Base-by-base conservation (phyloP, 768 basidiomycete species). In the Rhizopogon rudus region DNA sequence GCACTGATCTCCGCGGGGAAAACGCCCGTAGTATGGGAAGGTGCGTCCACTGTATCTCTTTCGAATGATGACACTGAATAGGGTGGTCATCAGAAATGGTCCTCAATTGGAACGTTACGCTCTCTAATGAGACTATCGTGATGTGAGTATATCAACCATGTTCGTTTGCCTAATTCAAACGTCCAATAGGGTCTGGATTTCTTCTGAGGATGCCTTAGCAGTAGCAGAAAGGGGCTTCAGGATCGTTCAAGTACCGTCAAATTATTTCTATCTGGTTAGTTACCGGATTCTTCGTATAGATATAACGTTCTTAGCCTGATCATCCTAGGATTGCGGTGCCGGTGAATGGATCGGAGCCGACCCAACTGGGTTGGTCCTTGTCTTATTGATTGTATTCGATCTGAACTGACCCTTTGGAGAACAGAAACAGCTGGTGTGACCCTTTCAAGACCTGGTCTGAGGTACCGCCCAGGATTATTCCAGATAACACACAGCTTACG, bases 181-280 rank as follows among this genome's bases (percentile, higher is more conserved):
- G 33, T n/a, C 10, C 14, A 22, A 14, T 52, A 84, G 84, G 71
- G 82, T 90, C 20, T 91, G 90, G 88, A 85, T 84, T 41, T 82
- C 85, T 0, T 85, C 85, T 0, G 69, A 69, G 16, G 71, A 89
- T 62, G 87, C 78, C 6, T 75, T 73, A 0, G 71, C 77, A 0
- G 87, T 90, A 4, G 81, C 81, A 0, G 71, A 77, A 28, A 81
- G 82, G 60, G 86, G 84, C 0, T 81, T 75, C 72, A 71, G 75
- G 42, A 62, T 93, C 44, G 71, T 93, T 3, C 88, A 91, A 54
- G 81, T 84, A 1, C 77, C 88, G 0, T 84, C 82, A 6, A 83
- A 91, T 63, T 88, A 81, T 69, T 91, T 92, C 73, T 92, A 92
- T 68, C 80, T 92, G 29, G 57, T 57, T 20, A 39, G 53, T 17